Evolutionary conservation across 2,329 filamentous ascomycete genomes (phyloP).

Genomic region (Exophiala lecanii-corni): DNA sequence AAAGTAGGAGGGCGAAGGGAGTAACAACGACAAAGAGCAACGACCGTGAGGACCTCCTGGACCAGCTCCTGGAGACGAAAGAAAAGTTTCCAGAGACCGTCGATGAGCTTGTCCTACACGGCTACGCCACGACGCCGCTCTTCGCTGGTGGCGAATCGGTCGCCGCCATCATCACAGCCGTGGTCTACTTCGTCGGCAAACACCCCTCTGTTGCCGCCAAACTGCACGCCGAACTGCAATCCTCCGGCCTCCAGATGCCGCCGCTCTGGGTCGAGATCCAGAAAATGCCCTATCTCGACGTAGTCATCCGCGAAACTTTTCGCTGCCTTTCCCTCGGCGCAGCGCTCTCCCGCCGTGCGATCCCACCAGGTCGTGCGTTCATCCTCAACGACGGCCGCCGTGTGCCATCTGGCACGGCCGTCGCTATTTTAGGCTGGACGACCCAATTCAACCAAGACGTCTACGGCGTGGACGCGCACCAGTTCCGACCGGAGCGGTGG

Average conservation of each 20-base stretch:
- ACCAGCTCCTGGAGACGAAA: slow-evolving; percentile 23
- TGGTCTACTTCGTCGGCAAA: slow-evolving; percentile 31
- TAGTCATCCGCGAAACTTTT: slow-evolving; percentile 16
- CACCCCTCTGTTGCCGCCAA: slow-evolving; percentile 24
- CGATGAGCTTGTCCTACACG: slow-evolving; percentile 28
- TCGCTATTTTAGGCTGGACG: slow-evolving; percentile 13
- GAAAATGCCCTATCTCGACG: slow-evolving; percentile 9
- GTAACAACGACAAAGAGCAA: slow-evolving; percentile 1
- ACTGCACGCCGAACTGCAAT: slow-evolving; percentile 27
- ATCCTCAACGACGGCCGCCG: slow-evolving; percentile 3
- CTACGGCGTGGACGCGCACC: slow-evolving; percentile 24
- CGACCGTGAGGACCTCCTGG: slow-evolving; percentile 22
- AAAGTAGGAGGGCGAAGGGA: slow-evolving; percentile 23
- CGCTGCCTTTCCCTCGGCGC: slow-evolving; percentile 15
- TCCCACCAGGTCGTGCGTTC: slow-evolving; percentile 2
- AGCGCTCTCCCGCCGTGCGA: slow-evolving; percentile 6
- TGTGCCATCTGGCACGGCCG: slow-evolving; percentile 6
- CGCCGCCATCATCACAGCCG: slow-evolving; percentile 29
- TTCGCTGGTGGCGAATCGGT: slow-evolving; percentile 36
- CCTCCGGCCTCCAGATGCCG: slow-evolving; percentile 16
- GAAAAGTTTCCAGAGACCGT: slow-evolving; percentile 26
- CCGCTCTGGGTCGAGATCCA: slow-evolving; percentile 8
- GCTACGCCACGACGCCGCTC: slow-evolving; percentile 30
- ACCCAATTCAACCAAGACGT: slow-evolving; percentile 33
- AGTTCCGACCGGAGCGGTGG: slow-evolving; percentile 15